Base-by-base conservation (phyloP, 306 rosid species). In the Boehmeria nivea region DNA sequence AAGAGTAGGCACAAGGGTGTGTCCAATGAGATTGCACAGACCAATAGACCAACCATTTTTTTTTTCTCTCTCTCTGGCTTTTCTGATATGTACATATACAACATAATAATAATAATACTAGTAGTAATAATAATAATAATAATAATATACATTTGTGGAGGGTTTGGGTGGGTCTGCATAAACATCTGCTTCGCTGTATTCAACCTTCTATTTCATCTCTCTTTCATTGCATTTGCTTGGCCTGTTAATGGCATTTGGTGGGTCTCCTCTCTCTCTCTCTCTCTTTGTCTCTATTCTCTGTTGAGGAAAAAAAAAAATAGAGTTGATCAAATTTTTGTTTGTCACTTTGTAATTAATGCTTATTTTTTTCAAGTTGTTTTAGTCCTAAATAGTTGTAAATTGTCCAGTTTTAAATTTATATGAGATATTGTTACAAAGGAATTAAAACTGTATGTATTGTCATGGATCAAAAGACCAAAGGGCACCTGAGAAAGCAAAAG, bases 151-250 rank as follows among this genome's bases (percentile, higher is more conserved):
- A 21, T 65, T 59, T 63, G 61, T 59, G 72, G 72, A 57, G 78
- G 65, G n/a, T n/a, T n/a, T n/a, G n/a, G n/a, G 66, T 50, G 79
- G 81, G 70, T 70, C 83, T 70, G 59, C 66, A 64, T 61, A 53
- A 47, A 48, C 83, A 27, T 54, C 66, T 82, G 87, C 83, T 72
- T 82, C 78, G 76, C 80, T 78, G 81, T 73, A 75, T 65, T 75
- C 87, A 70, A 70, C 76, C 79, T 70, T 63, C 60, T 68, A 22
- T 36, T 70, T 46, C n/a, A 19, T 49, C 57, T 66, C 36, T 43
- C 59, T 49, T 43, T 54, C 39, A 28, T 18, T 47, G n/a, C n/a
- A n/a, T n/a, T n/a, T n/a, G n/a, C n/a, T n/a, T n/a, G n/a, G 52
- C 57, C 70, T 54, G 75, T 68, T 71, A 49, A 54, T 59, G 74